These are phyloP conservation scores for Heliamphora exappendiculata DNA, from an alignment of 148 eudicot species.

Conservation along the genomic window DNA sequence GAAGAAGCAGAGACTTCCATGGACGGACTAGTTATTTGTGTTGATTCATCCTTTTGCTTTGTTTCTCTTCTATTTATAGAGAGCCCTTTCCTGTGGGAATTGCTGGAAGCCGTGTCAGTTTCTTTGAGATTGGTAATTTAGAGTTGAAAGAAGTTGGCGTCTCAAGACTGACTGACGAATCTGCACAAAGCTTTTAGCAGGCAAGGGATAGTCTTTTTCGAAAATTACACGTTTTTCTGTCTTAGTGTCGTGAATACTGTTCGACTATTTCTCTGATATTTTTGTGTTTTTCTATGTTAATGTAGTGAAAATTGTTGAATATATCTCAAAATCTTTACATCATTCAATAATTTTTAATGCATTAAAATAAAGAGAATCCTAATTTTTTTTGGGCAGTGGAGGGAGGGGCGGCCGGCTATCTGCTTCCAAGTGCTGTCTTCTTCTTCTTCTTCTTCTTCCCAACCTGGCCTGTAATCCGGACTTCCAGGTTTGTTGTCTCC, in stretches of 20 bases:
- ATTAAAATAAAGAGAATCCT: no score
- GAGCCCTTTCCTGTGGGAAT: neutral
- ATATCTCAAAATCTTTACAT: neutral
- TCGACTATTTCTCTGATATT: no score
- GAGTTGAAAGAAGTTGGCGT: neutral
- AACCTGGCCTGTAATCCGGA: neutral
- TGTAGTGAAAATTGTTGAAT: neutral
- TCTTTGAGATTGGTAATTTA: neutral
- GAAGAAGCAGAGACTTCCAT: constrained; percentile 8
- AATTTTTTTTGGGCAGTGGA: no score
- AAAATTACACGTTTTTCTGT: no score
- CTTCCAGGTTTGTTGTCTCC: neutral
- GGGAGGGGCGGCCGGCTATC: neutral
- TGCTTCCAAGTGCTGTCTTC: constrained; percentile 3
- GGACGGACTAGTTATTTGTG: neutral
- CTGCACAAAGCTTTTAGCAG: neutral
- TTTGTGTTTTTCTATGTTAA: neutral
- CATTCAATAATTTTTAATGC: no score
- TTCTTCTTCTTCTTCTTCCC: neutral
- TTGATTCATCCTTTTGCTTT: neutral
- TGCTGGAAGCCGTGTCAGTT: neutral
- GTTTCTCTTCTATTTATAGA: constrained; percentile 1
- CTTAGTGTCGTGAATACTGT: no score
- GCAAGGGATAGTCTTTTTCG: no score
- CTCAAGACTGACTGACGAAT: constrained; percentile 1